Percentiles rank a stretch among this genome's conserved stretches.
These are phyloP conservation scores for Exophiala sp. DNA, from an alignment of 2,329 filamentous ascomycete species.

Conservation along the genomic window DNA sequence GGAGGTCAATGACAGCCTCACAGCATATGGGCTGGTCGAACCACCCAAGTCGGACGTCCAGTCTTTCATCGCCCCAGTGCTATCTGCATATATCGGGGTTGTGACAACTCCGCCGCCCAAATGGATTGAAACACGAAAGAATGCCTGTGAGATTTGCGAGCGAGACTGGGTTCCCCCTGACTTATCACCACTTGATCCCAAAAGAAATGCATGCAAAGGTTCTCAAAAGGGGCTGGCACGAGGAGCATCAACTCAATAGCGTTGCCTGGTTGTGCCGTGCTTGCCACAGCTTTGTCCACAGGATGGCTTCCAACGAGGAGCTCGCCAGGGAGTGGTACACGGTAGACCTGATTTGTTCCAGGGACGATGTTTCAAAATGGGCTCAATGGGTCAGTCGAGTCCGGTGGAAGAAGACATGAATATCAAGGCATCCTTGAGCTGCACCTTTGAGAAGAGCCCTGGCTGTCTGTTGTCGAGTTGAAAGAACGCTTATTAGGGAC, in stretches of 20 bases:
- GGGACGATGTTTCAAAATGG: slow-evolving; percentile 67
- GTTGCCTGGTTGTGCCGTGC: slow-evolving; percentile 83
- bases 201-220: slow-evolving; percentile 68
- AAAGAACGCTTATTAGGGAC: no score
- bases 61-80: slow-evolving; percentile 56
- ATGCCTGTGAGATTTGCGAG: slow-evolving; percentile 68
- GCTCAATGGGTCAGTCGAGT: slow-evolving; percentile 66
- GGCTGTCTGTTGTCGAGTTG: no score
- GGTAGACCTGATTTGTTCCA: slow-evolving; percentile 62
- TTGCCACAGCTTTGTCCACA: slow-evolving; percentile 77
- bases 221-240: slow-evolving; percentile 72
- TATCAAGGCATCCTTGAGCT: no score
- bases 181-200: slow-evolving; percentile 85
- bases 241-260: slow-evolving; percentile 65
- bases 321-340: slow-evolving; percentile 67
- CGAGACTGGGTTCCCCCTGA: slow-evolving; percentile 68
- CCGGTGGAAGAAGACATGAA: slow-evolving; percentile 61
- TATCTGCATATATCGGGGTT: slow-evolving; percentile 57
- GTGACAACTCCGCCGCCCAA: slow-evolving; percentile 58
- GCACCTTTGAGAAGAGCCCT: no score
- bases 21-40: slow-evolving; percentile 58
- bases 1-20: slow-evolving; percentile 59
- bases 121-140: slow-evolving; percentile 52
- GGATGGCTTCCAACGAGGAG: slow-evolving; percentile 68
- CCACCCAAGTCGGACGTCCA: slow-evolving; percentile 42